Conservation (phyloP, 2,329 filamentous ascomycete species). For the Xylariaceae sp. region DNA sequence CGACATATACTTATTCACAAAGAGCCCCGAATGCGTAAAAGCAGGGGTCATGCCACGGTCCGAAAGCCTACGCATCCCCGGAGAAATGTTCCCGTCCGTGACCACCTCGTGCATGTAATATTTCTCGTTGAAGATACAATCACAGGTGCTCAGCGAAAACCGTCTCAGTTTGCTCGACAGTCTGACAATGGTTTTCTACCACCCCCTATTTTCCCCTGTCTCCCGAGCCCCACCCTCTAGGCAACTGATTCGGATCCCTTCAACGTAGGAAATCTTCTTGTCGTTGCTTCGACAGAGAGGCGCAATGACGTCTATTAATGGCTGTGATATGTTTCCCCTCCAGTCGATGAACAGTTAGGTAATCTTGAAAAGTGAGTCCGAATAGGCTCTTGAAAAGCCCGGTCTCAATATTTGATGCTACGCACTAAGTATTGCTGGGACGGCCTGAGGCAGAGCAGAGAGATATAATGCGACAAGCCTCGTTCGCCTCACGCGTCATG, state of each 20-base stretch:
- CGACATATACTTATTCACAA: neutral
- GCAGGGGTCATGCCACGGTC: neutral
- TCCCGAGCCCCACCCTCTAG: neutral
- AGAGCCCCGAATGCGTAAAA: too few species aligned
- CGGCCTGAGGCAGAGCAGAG: conserved; percentile 1
- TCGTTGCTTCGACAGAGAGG: neutral
- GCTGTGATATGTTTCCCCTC: neutral
- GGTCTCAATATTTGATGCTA: neutral
- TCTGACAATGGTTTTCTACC: neutral
- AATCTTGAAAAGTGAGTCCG: neutral
- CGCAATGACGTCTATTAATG: neutral
- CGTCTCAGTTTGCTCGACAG: neutral
- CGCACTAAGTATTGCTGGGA: neutral
- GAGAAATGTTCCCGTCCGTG: neutral
- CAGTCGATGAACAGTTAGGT: neutral
- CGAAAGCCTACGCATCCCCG: neutral
- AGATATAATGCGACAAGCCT: neutral
- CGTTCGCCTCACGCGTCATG: conserved; percentile 4
- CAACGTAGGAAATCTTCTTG: neutral
- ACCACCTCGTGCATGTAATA: neutral
- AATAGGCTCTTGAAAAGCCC: neutral
- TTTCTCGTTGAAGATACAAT: neutral
- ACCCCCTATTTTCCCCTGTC: neutral
- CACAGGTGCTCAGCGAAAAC: neutral
- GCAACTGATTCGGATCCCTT: neutral